These are phyloP conservation scores for Aspergillus funiculosus DNA, from an alignment of 495 filamentous ascomycete genomes.

Conservation along the genomic window DNA sequence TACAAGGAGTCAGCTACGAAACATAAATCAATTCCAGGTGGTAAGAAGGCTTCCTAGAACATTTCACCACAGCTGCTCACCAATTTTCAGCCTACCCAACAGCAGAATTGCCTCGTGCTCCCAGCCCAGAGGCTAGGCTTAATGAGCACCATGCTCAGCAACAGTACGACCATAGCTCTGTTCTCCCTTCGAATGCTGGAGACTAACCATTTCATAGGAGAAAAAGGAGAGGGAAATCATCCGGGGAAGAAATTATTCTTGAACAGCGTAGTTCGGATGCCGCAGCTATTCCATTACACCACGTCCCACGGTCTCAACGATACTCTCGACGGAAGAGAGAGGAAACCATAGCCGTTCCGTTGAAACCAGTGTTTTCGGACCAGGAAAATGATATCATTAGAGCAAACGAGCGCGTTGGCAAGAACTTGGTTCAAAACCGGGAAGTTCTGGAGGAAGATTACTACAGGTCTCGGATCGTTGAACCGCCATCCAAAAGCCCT, in stretches of 20 bases:
- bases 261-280: conserved; percentile 5
- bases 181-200: neutral
- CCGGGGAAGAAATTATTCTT: conserved; percentile 12
- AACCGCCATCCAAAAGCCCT: neutral
- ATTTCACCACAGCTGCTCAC: neutral
- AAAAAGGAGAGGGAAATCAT: conserved; percentile 1
- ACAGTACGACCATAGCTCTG: conserved; percentile 5
- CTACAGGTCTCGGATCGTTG: conserved; percentile 1
- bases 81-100: neutral
- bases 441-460: conserved; percentile 18
- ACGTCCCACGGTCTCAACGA: conserved; percentile 7
- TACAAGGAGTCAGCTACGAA: conserved; percentile 2
- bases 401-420: conserved; percentile 2
- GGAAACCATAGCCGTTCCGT: conserved; percentile 2
- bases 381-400: conserved; percentile 10
- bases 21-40: neutral
- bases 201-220: conserved; percentile 3
- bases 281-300: neutral
- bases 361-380: conserved; percentile 6
- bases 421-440: conserved; percentile 6
- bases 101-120: neutral
- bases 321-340: conserved; percentile 14
- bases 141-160: conserved; percentile 12
- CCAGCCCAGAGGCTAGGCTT: conserved; percentile 10
- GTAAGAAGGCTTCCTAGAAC: conserved; percentile 3